Evolutionary conservation across 805 yeast species (phyloP).

Genomic region (Barnettozyma pratensis): DNA sequence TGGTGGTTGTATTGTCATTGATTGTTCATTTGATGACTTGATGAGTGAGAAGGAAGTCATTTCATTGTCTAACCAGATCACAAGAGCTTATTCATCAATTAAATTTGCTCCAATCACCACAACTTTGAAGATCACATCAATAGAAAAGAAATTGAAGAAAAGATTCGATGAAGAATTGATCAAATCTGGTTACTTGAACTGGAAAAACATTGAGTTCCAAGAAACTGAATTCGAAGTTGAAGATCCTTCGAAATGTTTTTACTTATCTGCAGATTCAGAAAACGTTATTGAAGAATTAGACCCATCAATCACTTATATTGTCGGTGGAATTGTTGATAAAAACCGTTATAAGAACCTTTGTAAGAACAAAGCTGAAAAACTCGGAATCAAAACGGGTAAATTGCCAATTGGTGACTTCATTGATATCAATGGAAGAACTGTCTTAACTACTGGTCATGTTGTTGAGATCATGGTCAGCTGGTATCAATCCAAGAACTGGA

Average conservation of each 20-base stretch:
- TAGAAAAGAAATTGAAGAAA: slow-evolving; percentile 57
- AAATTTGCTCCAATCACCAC: slow-evolving; percentile 54
- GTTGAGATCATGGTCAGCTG: slow-evolving; percentile 79
- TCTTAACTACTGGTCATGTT: slow-evolving; percentile 93
- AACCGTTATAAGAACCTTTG: slow-evolving; percentile 83
- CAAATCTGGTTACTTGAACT: slow-evolving; percentile 49
- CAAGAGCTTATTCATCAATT: slow-evolving; percentile 77
- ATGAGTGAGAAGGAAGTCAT: slow-evolving; percentile 72
- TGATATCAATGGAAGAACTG: slow-evolving; percentile 78
- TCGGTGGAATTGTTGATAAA: slow-evolving; percentile 96
- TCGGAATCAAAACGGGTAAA: slow-evolving; percentile 69
- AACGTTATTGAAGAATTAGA: slow-evolving; percentile 59
- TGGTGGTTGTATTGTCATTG: slow-evolving; percentile 59
- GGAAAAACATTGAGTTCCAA: slow-evolving; percentile 61
- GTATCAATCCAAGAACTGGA: slow-evolving; percentile 81
- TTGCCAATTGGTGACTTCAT: slow-evolving; percentile 86
- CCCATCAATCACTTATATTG: slow-evolving; percentile 69
- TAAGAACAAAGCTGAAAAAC: slow-evolving; percentile 67
- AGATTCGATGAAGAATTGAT: slow-evolving; percentile 62
- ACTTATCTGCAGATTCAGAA: slow-evolving; percentile 84
- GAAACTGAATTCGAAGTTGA: slow-evolving; percentile 25
- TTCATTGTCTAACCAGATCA: slow-evolving; percentile 74
- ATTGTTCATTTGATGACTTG: slow-evolving; percentile 85
- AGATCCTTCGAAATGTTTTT: slow-evolving; percentile 44
- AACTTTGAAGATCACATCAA: slow-evolving; percentile 55